Evolutionary conservation across 768 basidiomycete genomes (phyloP), one percentile per base, ranked within the genome.

Genomic region (Zangia roseola): DNA sequence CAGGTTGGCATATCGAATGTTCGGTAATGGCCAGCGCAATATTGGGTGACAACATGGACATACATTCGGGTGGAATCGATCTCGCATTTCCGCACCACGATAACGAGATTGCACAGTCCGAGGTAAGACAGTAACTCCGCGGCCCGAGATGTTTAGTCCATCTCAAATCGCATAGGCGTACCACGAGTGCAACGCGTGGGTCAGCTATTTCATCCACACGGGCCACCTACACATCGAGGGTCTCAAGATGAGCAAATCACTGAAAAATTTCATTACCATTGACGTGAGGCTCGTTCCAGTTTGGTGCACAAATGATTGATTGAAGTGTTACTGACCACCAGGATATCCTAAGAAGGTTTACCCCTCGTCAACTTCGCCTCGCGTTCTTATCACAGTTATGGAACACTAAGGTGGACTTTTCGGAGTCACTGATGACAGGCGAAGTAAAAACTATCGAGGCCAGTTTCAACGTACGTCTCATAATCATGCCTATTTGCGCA

Each of bases 71-170:
- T 43, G 97, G 97, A 5, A 85, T 91, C 34, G 97, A 99, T 71
- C 76, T 99, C 41, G 89, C 92, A n/a, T 99, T 99, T 72, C 97
- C 97, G 6, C 97, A 99, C 71, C 97, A 99, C 64, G 95, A 98
- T 67, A 99, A 99, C 65, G 97, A 99, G 72, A 80, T 99, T 61
- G 97, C 97, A 0, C 97, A 99, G 69, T 85, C 91, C 42, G 97
- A 98, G 84, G 95, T 86, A 56, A 59, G 69, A 52, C 19, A 24
- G 19, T 45, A 51, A 49, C 47, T 41, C 43, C 34, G 43, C 51
- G 42, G 31, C 24, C 21, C 19, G 37, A 40, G 39, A 40, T 6
- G 19, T 38, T 16, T 23, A 35, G 20, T 43, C 21, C 21, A 52
- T 45, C 51, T 51, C 40, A 47, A 55, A 42, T 57, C 44, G 38